These are phyloP conservation scores for Hypomyces rosellus DNA, from an alignment of 2,329 filamentous ascomycete genomes.

Conservation along the genomic window DNA sequence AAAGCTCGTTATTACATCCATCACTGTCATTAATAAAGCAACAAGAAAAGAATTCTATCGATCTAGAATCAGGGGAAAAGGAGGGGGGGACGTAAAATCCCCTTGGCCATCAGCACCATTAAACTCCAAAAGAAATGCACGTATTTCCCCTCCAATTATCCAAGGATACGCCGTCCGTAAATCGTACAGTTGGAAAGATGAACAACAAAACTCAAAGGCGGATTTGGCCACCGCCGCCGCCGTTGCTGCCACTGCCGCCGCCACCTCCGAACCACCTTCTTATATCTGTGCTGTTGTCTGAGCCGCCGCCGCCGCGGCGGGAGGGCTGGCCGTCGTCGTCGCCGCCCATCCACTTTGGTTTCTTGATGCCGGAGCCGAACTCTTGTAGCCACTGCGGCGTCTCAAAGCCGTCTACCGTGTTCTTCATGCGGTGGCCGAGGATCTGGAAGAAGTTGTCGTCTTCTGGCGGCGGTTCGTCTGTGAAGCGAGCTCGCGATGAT, in stretches of 20 bases:
- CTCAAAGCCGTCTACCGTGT: slow-evolving; percentile 81
- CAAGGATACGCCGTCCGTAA: too few relatives aligned
- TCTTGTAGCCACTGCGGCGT: slow-evolving; percentile 78
- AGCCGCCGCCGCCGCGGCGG: slow-evolving; percentile 18
- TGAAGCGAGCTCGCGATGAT: slow-evolving; percentile 21
- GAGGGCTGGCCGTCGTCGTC: slow-evolving; percentile 41
- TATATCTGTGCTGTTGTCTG: slow-evolving; percentile 33
- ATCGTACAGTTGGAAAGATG: background rate
- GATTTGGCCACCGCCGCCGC: slow-evolving; percentile 13
- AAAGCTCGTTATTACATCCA: background rate
- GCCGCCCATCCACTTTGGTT: slow-evolving; percentile 74
- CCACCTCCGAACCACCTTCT: slow-evolving; percentile 54
- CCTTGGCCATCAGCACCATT: background rate
- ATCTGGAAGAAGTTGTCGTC: slow-evolving; percentile 79
- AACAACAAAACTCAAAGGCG: slow-evolving; percentile 11
- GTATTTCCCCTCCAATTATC: too few relatives aligned
- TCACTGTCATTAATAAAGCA: background rate
- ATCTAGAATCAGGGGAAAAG: background rate
- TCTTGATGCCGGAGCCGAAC: slow-evolving; percentile 61
- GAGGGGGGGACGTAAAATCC: background rate
- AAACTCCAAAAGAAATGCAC: slow-evolving; percentile 2
- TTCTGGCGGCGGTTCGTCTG: slow-evolving; percentile 54
- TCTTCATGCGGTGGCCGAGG: slow-evolving; percentile 78
- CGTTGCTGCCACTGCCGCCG: slow-evolving; percentile 19
- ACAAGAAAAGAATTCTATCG: slow-evolving; percentile 4